Base-by-base conservation (phyloP, 257 asterid species). In the Petunia axillaris region DNA sequence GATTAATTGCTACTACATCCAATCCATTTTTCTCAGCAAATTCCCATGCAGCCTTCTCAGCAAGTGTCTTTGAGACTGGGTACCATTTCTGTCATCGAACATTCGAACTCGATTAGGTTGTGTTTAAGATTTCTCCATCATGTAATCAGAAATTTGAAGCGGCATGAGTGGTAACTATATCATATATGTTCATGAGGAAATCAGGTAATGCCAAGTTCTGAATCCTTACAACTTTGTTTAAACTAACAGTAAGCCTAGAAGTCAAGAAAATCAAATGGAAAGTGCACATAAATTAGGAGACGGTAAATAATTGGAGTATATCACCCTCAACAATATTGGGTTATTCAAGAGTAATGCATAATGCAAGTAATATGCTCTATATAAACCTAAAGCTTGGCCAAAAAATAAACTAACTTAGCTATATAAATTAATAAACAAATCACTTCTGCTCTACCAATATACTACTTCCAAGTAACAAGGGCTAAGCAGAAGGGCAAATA, bases 21-120 rank as follows among this genome's bases (percentile, higher is more conserved):
- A 91, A n/a, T 39, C 78, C 82, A 53, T 90, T 87, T 79, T 90
- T 82, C 86, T 85, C 89, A 0, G 93, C 94, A 64, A 91, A 93
- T 43, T 93, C 88, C 98, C 96, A 91, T 25, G 98, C 94, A 25
- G 93, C 93, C 81, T 90, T 89, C 87, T 93, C 98, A 0, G 98
- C 98, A 63, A 93, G 71, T 40, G 97, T 89, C 86, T 95, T 95
- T 6, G 98, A 95, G 11, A 95, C 92, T 1, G 98, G 97, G 82
- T 95, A 95, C 98, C 98, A 93, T 90, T 88, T 91, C 97, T 94
- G 90, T 65, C 60, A 81, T 78, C 52, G 10, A 76, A 57, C 60
- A 25, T 25, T 64, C 35, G 38, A 13, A 16, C 70, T 25, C 44
- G 40, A 67, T 43, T 39, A 60, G 46, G 48, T 35, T 71, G 25